Base-by-base conservation (phyloP, 768 basidiomycete genomes). In the Termitomyces bulborhizus region DNA sequence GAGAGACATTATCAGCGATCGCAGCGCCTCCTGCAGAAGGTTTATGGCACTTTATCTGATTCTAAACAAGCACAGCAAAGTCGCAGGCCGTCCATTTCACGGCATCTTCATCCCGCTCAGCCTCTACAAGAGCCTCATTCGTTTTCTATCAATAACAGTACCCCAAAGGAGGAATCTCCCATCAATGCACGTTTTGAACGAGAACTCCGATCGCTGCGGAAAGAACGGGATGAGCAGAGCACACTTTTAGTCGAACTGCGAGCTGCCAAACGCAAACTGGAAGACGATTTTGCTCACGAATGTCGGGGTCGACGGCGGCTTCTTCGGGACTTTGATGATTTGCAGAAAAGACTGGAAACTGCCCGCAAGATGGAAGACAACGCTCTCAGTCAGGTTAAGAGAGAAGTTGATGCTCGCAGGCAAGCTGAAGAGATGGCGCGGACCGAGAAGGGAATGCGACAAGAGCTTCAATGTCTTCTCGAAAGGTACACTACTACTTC, bases 371-470 rank as follows among this genome's bases (percentile, higher is more conserved):
- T 64, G 63, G 70, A 72, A 55, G 49, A 29, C 36, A 59, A 60
- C 43, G 69, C 69, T 42, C 53, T 67, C 57, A 58, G 57, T 51
- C 62, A 61, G 56, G 62, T 63, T 41, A 68, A 59, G 53, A 66
- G 56, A 57, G 80, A 66, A 77, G 80, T 63, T 78, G 83, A 68
- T 82, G 78, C 48, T 79, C 87, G 65, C 83, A 85, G 69, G 83
- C 82, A 66, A 75, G 79, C 71, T 82, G 91, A 60, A 84, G 80
- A 61, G 73, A 75, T 60, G 80, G 78, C 51, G 81, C 77, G 60
- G 76, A 41, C 41, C 31, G 68, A 68, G 62, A 60, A 56, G 47
- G 54, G 44, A 27, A 60, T 59, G 58, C 66, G 57, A 58, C 54
- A 51, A 56, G 64, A 61, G 48, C 57, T 51, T 39, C 54, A 60